These are phyloP conservation scores for Leucogyrophana mollusca DNA, from an alignment of 768 basidiomycete species.

Conservation along the genomic window DNA sequence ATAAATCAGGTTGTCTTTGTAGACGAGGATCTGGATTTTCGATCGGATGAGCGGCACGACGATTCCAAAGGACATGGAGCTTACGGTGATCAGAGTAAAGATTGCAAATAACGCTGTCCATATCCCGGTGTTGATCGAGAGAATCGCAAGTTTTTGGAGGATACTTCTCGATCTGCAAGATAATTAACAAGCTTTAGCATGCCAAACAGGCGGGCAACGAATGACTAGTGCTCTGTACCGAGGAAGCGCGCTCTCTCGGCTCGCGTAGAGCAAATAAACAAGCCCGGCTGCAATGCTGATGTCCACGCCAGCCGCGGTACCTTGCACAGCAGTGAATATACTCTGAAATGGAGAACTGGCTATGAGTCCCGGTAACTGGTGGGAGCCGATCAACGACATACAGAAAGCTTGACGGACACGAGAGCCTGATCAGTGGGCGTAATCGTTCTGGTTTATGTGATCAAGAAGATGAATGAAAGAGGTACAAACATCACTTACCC, in stretches of 20 bases:
- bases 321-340: constrained; percentile 3
- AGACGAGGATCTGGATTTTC: constrained; percentile 2
- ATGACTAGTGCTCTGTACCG: neutral
- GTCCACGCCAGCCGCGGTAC: constrained; percentile 2
- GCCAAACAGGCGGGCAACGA: neutral
- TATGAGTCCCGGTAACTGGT: too few relatives aligned
- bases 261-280: neutral
- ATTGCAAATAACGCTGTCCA: constrained; percentile 13
- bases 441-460: neutral
- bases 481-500: neutral
- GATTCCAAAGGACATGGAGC: neutral
- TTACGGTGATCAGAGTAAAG: constrained; percentile 1
- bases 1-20: constrained; percentile 3
- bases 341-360: neutral
- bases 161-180: constrained; percentile 1
- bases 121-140: constrained; percentile 10
- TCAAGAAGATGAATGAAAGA: neutral
- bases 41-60: too few relatives aligned
- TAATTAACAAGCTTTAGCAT: neutral
- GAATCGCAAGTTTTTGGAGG: constrained; percentile 8
- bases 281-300: constrained; percentile 3
- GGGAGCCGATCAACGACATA: too few relatives aligned
- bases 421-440: constrained; percentile 1
- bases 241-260: neutral
- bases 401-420: neutral